Conservation (phyloP, 768 basidiomycete species). For the Sarcomyxa edulis region DNA sequence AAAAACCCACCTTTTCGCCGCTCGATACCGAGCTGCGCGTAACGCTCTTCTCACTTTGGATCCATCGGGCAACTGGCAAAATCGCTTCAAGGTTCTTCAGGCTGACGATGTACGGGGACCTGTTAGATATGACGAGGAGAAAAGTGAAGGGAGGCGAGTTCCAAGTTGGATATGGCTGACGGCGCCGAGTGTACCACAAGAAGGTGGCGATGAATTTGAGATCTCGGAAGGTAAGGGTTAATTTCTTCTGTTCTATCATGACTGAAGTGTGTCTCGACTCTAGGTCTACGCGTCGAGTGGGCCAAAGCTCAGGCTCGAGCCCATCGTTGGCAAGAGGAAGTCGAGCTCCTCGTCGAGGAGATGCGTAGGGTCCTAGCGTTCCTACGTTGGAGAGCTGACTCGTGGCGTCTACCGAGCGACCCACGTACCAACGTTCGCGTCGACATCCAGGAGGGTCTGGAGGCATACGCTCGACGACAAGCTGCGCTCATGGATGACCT, state of each 20-base stretch:
- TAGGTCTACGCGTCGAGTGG: constrained; percentile 14
- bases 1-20: constrained; percentile 5
- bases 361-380: constrained; percentile 15
- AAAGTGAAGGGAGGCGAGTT: constrained; percentile 2
- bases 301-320: constrained; percentile 12
- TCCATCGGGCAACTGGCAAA: constrained; percentile 12
- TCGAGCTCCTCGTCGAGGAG: constrained; percentile 15
- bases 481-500: constrained; percentile 3
- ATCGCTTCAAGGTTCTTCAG: constrained; percentile 4
- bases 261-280: neutral
- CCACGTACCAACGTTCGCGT: neutral
- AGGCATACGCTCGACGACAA: constrained; percentile 1
- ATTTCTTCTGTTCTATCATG: neutral
- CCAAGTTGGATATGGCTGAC: constrained; percentile 20
- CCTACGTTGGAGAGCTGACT: constrained; percentile 9
- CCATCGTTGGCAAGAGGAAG: constrained; percentile 16
- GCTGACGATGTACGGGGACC: constrained; percentile 11
- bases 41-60: constrained; percentile 4
- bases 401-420: constrained; percentile 2
- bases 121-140: constrained; percentile 9
- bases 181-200: neutral
- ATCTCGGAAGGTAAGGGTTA: constrained; percentile 1
- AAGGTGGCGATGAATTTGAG: neutral
- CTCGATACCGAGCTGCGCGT: constrained; percentile 10
- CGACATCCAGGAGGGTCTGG: neutral